phyloP scores from a whole-genome alignment of 164 flowering plant species.

The Tinospora cordifolia region DNA sequence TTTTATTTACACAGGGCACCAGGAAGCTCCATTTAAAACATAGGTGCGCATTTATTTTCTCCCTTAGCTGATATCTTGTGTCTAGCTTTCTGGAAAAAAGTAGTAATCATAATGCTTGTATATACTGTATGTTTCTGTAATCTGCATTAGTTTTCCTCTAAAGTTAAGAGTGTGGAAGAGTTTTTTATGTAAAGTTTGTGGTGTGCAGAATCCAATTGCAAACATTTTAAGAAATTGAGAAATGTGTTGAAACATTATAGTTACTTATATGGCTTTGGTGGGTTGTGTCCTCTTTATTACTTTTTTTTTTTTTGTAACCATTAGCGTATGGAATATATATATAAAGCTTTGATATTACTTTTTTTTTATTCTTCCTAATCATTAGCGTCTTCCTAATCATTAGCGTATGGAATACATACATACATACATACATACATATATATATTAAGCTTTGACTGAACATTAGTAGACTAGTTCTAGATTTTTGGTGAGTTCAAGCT shows the following conservation, averaged over 20 bases:
- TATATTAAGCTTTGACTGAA: no score
- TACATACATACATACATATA: no score
- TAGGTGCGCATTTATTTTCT: slow-evolving; percentile 22
- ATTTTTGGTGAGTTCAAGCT: no score
- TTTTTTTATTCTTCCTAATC: neutral
- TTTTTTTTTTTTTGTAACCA: no score
- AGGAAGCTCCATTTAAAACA: slow-evolving; percentile 12
- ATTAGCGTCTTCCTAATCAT: no score
- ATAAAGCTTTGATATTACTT: neutral
- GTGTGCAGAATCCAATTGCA: neutral
- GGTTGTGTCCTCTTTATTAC: neutral
- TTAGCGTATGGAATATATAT: neutral
- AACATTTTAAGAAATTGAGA: neutral
- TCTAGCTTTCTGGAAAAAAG: neutral
- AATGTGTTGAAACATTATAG: neutral
- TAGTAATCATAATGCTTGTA: neutral
- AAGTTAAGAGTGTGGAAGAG: neutral
- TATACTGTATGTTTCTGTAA: neutral
- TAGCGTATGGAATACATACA: no score
- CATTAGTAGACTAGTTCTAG: no score
- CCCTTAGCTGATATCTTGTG: neutral
- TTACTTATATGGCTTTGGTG: neutral
- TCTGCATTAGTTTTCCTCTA: neutral
- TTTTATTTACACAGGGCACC: slow-evolving; percentile 16
- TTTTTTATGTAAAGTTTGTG: neutral